Evolutionary conservation across 2,329 filamentous ascomycete species (phyloP), one percentile per base, ranked within the genome.

Genomic region (Sporothrix variecibatus): DNA sequence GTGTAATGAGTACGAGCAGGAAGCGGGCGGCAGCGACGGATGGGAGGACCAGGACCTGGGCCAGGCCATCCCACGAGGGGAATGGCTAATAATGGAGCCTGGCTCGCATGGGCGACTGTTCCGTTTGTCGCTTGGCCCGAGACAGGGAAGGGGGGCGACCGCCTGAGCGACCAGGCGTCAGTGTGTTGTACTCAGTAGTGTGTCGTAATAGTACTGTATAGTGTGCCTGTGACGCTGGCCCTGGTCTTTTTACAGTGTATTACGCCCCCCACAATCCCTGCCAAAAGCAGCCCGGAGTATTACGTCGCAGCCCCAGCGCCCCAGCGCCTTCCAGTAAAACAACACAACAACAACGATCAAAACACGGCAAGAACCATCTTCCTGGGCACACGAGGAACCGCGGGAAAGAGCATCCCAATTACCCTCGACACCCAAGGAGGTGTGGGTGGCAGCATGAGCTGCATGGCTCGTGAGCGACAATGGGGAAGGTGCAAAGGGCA

Each of bases 51-150:
- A 34, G 53, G 62, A 20, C 38, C n/a, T 51, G 40, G 64, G 64
- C 51, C 51, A 69, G 64, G 43, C 65, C 65, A 34, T 51, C n/a
- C 65, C 26, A 56, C 23, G 67, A 51, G 28, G 46, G 46, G 46
- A 69, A 53, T 56, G 67, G 67, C 46, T 69, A 69, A 69, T 69
- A 23, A 69, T 69, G 67, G 67, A 23, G 67, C 65, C 65, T 56
- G 67, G 65, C 62, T 65, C n/a, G 62, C 58, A 17, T 38, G 58
- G 64, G 64, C 64, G 62, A 67, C 34, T 64, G 38, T 38, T 28
- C 34, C 8, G 28, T 53, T 38, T 69, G 20, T 69, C 65, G 65
- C 65, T 68, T 31, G 43, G 65, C 23, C 43, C 43, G 26, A 68
- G 65, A 68, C 65, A 51, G 20, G 34, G 64, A 11, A 67, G 23